Evolutionary conservation across 2,329 filamentous ascomycete species (phyloP).

Genomic region (Lachnellula arida): DNA sequence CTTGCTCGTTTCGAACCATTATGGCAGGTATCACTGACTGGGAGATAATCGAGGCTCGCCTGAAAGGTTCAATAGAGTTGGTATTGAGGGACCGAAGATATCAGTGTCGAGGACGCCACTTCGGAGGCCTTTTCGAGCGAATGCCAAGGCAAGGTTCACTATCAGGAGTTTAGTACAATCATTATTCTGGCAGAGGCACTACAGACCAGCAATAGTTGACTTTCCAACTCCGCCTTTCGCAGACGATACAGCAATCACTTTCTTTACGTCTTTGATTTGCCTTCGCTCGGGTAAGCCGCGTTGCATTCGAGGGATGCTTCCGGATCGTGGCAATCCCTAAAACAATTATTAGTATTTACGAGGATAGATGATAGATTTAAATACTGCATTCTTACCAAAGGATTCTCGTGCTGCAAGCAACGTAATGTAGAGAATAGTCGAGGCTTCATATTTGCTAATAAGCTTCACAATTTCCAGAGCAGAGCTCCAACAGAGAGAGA

Average conservation of each 20-base stretch:
- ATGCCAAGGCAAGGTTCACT: conserved; percentile 80
- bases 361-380: neutral
- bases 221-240: conserved; percentile 99
- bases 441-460: conserved; percentile 28
- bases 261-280: conserved; percentile 77
- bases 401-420: conserved; percentile 73
- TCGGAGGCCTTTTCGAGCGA: conserved; percentile 75
- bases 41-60: conserved; percentile 72
- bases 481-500: too few relatives aligned
- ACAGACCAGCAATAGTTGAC: conserved; percentile 77
- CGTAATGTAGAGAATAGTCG: conserved; percentile 52
- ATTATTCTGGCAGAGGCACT: neutral
- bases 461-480: neutral
- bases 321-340: conserved; percentile 80
- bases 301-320: conserved; percentile 68
- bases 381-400: conserved; percentile 55
- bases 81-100: conserved; percentile 94
- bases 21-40: conserved; percentile 46
- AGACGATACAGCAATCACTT: conserved; percentile 94
- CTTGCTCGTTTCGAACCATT: conserved; percentile 1
- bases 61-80: conserved; percentile 78
- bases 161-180: conserved; percentile 22
- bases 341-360: neutral
- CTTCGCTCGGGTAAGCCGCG: conserved; percentile 76
- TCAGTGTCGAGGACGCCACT: conserved; percentile 91